A percentile compares a stretch with the other conserved stretches of the same genome.
Conservation (phyloP, 192 early-diverging fungal genomes). For the Dispira parvispora region DNA sequence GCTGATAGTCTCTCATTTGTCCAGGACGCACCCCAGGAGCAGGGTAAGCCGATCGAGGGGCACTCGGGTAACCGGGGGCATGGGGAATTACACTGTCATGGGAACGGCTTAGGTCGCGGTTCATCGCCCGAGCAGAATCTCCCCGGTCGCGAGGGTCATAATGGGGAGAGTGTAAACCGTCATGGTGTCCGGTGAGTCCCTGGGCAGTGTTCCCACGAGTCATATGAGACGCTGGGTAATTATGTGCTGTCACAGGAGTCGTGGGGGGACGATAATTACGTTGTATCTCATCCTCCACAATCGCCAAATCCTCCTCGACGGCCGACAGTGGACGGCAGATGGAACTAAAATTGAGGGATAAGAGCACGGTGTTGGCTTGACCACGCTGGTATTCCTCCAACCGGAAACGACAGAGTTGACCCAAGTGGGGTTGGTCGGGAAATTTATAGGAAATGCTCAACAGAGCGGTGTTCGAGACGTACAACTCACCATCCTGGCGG, state of each 20-base stretch:
- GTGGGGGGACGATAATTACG: background rate
- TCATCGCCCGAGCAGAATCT: background rate
- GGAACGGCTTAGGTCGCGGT: conserved; percentile 3
- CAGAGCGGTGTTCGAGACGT: background rate
- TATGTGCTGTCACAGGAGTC: background rate
- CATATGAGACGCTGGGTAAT: background rate
- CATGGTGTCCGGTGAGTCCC: too few relatives aligned
- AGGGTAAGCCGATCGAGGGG: background rate
- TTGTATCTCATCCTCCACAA: background rate
- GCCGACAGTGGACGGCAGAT: background rate
- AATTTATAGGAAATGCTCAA: conserved; percentile 8
- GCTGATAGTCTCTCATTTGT: background rate
- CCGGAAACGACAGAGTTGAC: background rate
- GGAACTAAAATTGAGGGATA: background rate
- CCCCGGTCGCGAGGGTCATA: background rate
- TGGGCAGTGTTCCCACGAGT: conserved; percentile 1
- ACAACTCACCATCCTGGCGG: background rate
- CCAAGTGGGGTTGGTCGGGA: conserved; percentile 1
- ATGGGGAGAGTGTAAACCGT: background rate
- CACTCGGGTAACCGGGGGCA: background rate
- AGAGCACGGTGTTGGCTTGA: background rate
- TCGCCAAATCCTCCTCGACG: background rate
- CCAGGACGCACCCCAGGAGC: background rate
- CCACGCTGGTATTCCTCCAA: conserved; percentile 4
- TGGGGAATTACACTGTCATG: background rate